Evolutionary conservation across 371 early-diverging fungal species (phyloP).

Genomic region (Apophysomyces sp.): DNA sequence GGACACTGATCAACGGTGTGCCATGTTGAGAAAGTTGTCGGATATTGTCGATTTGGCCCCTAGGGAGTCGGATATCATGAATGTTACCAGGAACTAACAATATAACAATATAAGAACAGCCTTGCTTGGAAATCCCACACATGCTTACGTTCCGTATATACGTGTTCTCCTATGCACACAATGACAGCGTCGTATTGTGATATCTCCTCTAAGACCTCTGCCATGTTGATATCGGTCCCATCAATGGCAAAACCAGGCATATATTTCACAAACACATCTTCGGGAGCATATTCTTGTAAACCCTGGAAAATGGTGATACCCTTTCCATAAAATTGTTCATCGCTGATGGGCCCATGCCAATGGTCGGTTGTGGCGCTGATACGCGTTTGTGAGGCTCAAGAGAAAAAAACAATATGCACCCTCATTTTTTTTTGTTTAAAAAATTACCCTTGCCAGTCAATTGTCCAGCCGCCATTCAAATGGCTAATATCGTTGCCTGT

Average conservation of each 20-base stretch:
- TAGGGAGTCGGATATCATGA: slow-evolving; percentile 44
- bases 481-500: slow-evolving; percentile 43
- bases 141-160: slow-evolving; percentile 52
- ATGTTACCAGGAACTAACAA: slow-evolving; percentile 52
- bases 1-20: slow-evolving; percentile 46
- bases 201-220: slow-evolving; percentile 24
- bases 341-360: slow-evolving; percentile 40
- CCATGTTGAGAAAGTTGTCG: slow-evolving; percentile 19
- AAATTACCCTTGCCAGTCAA: slow-evolving; percentile 57
- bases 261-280: slow-evolving; percentile 33
- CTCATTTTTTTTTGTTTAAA: not conserved
- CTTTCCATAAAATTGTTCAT: slow-evolving; percentile 47
- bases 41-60: slow-evolving; percentile 47
- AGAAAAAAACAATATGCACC: not conserved
- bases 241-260: slow-evolving; percentile 23
- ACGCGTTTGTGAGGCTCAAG: not conserved
- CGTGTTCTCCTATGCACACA: slow-evolving; percentile 48
- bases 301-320: slow-evolving; percentile 50
- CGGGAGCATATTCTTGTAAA: slow-evolving; percentile 31
- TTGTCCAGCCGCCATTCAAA: slow-evolving; percentile 59
- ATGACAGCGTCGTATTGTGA: slow-evolving; percentile 47
- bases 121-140: too few relatives aligned
- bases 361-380: slow-evolving; percentile 28
- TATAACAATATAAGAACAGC: too few relatives aligned
- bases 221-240: slow-evolving; percentile 32